These are phyloP conservation scores for Juglanconis juglandina DNA, from an alignment of 2,329 filamentous ascomycete species.

Conservation along the genomic window DNA sequence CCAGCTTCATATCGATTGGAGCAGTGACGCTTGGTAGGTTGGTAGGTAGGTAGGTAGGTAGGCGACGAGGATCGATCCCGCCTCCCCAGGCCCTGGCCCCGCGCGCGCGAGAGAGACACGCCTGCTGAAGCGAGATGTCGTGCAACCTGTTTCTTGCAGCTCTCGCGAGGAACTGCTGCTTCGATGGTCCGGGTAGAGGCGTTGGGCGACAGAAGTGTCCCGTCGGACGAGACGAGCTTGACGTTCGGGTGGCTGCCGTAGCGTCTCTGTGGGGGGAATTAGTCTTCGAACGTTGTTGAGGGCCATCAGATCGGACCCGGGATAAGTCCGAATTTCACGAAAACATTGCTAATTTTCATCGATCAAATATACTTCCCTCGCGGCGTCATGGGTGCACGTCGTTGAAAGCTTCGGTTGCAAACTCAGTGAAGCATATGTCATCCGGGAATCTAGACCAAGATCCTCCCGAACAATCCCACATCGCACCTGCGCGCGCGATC, in stretches of 20 bases:
- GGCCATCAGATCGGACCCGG: too few relatives aligned
- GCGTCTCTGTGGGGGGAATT: neutral
- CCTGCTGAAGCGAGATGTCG: conserved; percentile 4
- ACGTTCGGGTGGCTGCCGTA: neutral
- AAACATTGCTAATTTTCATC: too few relatives aligned
- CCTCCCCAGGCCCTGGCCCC: neutral
- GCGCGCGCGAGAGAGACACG: neutral
- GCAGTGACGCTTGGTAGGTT: neutral
- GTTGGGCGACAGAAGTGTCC: neutral
- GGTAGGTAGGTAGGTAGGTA: too few relatives aligned
- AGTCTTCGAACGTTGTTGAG: too few relatives aligned
- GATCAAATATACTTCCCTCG: too few relatives aligned
- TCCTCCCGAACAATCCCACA: neutral
- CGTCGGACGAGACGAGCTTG: neutral
- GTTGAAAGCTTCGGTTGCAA: too few relatives aligned
- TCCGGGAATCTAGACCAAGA: too few relatives aligned
- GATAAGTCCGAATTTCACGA: too few relatives aligned
- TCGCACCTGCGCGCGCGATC: neutral
- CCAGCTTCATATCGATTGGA: neutral
- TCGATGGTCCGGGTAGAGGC: neutral
- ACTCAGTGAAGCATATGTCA: neutral
- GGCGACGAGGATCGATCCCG: neutral
- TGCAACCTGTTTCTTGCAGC: neutral
- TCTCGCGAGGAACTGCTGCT: neutral
- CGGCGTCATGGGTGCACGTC: too few relatives aligned